Conservation (phyloP, 2,329 filamentous ascomycete species). For the Aspergillus felis region DNA sequence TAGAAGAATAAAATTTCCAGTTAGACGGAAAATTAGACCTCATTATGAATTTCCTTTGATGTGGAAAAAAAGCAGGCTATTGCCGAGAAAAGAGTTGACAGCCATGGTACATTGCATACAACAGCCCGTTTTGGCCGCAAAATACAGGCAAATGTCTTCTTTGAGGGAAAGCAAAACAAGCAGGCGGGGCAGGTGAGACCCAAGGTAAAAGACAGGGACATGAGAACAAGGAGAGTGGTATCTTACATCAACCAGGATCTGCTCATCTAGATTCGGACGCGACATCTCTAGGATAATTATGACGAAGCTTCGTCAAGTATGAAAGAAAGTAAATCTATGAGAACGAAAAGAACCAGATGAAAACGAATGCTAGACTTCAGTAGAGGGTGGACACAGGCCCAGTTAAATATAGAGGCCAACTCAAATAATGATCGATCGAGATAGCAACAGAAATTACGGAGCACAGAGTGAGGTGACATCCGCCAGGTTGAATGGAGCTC, state of each 20-base stretch:
- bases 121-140: not conserved
- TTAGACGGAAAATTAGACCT: not conserved
- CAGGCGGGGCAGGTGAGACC: not conserved
- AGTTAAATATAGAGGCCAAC: not conserved
- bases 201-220: not conserved
- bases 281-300: conserved; percentile 18
- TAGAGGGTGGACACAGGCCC: not conserved
- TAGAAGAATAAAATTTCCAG: not conserved
- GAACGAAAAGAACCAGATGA: not conserved
- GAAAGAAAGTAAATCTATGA: not conserved
- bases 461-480: not conserved
- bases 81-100: not conserved
- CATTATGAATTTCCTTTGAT: not conserved
- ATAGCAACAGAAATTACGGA: not conserved
- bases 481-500: not conserved
- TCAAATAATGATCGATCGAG: not conserved
- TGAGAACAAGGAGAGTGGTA: not conserved
- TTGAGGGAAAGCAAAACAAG: not conserved
- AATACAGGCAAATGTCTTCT: not conserved
- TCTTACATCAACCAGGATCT: conserved; percentile 34
- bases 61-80: not conserved
- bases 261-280: conserved; percentile 26
- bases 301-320: not conserved
- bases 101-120: not conserved
- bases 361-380: not conserved